Evolutionary conservation across 2,329 filamentous ascomycete species (phyloP), one percentile per base, ranked within the genome.

Genomic region (Colletotrichum sp.): DNA sequence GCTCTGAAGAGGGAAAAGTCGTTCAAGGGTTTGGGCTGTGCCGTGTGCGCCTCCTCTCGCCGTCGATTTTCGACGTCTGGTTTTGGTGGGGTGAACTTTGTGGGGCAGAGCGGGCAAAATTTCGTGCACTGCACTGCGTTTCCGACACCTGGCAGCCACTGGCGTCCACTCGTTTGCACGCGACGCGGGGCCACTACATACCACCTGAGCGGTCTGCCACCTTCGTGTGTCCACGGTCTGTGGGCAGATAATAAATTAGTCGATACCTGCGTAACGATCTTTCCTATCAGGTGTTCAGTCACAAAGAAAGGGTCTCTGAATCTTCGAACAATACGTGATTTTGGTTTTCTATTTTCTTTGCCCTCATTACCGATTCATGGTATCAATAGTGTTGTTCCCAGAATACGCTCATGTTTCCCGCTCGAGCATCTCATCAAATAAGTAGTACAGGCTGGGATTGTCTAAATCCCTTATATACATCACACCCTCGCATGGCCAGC

Each of bases 1-100:
- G 73, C 73, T 75, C 69, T 67, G 71, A 21, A 60, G 74, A 66
- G 30, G 61, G 75, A 71, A 76, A 76, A 76, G 72, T 77, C 71
- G 74, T 77, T 71, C 71, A 65, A 76, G 75, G 76, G 65, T 74
- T 76, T 77, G 66, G 52, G 71, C 55, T 34, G 75, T 52, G 43
- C 43, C 10, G 43, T 52, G 43, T 73, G 75, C 76, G 52, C 74
- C 66, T 75, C 74, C 38, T 75, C 77, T 71, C 58, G 73, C 70
- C 75, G 38, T 72, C 70, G 75, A 77, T 73, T 77, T 78, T 78
- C 75, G 75, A 56, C 65, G 75, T 75, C 72, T 71, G 70, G 70
- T 66, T 71, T 76, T 78, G 77, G 77, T 78, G 77, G 77, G 77
- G 75, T 77, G 77, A 78, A 71, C 58, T 77, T 75, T 78, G 77